Conservation (phyloP, 306 rosid species). For the Ammopiptanthus mongolicus region DNA sequence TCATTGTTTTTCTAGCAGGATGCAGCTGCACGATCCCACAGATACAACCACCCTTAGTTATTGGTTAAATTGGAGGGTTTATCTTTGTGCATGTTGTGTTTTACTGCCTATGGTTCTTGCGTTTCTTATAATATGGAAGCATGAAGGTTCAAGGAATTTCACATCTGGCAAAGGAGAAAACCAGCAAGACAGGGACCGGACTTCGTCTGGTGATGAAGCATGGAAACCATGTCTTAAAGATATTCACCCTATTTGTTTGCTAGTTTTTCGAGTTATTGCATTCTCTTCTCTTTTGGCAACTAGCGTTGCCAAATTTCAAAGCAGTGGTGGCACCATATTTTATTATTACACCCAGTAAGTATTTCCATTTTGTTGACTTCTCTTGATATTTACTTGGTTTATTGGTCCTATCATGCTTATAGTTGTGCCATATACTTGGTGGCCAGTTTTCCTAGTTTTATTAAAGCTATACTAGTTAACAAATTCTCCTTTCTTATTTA, state of each 20-base stretch:
- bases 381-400: neutral
- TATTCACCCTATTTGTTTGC: conserved; percentile 64
- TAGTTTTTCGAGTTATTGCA: conserved; percentile 52
- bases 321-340: conserved; percentile 35
- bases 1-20: conserved; percentile 36
- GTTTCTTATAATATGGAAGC: conserved; percentile 40
- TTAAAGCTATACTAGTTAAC: neutral
- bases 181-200: conserved; percentile 25
- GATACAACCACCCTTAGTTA: conserved; percentile 55
- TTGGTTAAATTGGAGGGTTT: conserved; percentile 78
- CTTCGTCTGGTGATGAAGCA: conserved; percentile 38
- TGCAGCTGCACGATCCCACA: conserved; percentile 36
- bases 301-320: conserved; percentile 34
- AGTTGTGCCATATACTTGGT: neutral
- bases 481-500: neutral
- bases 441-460: neutral
- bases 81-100: conserved; percentile 50
- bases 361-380: conserved; percentile 1
- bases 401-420: neutral
- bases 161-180: conserved; percentile 33
- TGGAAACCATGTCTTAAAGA: conserved; percentile 72
- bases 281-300: conserved; percentile 47
- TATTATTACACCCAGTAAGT: conserved; percentile 82
- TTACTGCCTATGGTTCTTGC: conserved; percentile 42
- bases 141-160: conserved; percentile 29